Evolutionary conservation across 2,329 filamentous ascomycete species (phyloP).

Genomic region (Grosmannia clavigera): DNA sequence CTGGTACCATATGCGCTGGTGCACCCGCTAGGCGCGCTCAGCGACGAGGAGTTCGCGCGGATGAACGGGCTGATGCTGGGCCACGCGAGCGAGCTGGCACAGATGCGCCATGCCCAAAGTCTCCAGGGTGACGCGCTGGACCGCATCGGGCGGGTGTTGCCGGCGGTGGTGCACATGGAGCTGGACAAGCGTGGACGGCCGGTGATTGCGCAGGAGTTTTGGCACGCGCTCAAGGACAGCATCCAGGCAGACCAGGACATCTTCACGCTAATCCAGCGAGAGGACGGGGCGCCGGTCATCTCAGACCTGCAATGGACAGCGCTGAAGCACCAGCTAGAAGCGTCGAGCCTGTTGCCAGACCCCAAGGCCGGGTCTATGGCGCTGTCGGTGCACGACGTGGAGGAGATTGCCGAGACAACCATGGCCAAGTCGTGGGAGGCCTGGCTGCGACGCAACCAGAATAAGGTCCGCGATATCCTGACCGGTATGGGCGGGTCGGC

Average conservation of each 20-base stretch:
- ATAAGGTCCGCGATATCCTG: slow-evolving; percentile 22
- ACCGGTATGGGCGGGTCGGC: neutral
- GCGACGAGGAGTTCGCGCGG: slow-evolving; percentile 13
- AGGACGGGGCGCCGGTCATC: slow-evolving; percentile 24
- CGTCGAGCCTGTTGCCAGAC: slow-evolving; percentile 15
- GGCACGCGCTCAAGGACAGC: slow-evolving; percentile 46
- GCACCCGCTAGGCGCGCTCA: slow-evolving; percentile 12
- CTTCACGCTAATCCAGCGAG: slow-evolving; percentile 30
- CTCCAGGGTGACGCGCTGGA: slow-evolving; percentile 26
- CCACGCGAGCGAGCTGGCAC: slow-evolving; percentile 15
- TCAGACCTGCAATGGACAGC: slow-evolving; percentile 35
- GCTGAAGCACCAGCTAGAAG: slow-evolving; percentile 28
- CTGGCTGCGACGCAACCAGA: slow-evolving; percentile 40
- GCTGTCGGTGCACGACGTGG: slow-evolving; percentile 17
- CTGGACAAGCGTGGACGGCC: slow-evolving; percentile 37
- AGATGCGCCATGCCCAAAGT: slow-evolving; percentile 18
- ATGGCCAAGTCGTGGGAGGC: slow-evolving; percentile 33
- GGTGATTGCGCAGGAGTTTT: slow-evolving; percentile 49
- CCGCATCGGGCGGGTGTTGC: slow-evolving; percentile 37
- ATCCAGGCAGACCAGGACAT: slow-evolving; percentile 37
- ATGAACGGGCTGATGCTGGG: slow-evolving; percentile 15
- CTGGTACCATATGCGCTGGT: slow-evolving; percentile 13
- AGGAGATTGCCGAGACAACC: slow-evolving; percentile 18
- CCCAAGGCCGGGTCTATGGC: slow-evolving; percentile 13
- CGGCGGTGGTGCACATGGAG: slow-evolving; percentile 43